These are phyloP conservation scores for Boletus subluridellus DNA, from an alignment of 1,284 basidiomycete species.

Conservation along the genomic window DNA sequence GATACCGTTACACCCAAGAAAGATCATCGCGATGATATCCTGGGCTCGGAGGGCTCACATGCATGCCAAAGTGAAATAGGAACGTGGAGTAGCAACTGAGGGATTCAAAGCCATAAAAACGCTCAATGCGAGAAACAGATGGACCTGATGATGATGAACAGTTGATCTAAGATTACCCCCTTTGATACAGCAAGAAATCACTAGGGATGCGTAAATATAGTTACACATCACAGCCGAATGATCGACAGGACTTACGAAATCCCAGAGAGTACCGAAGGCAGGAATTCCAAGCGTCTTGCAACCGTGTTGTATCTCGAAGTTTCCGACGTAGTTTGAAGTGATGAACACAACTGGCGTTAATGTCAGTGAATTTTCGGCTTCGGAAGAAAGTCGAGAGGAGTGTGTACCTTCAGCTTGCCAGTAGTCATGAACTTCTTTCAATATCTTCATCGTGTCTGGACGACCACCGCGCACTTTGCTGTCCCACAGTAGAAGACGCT, in stretches of 20 bases:
- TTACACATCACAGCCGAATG: conserved; percentile 1
- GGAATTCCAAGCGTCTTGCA: conserved; percentile 71
- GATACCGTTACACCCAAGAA: conserved; percentile 1
- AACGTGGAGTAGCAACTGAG: background rate
- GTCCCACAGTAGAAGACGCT: conserved; percentile 71
- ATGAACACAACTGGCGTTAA: conserved; percentile 63
- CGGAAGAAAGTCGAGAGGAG: background rate
- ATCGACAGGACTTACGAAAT: conserved; percentile 51
- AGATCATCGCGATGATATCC: background rate
- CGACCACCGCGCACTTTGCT: conserved; percentile 64
- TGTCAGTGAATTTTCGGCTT: conserved; percentile 4
- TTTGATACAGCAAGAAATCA: conserved; percentile 15
- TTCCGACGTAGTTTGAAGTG: conserved; percentile 71
- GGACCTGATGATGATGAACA: background rate
- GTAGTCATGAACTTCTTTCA: conserved; percentile 60
- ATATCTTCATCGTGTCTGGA: conserved; percentile 72
- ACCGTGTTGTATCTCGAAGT: conserved; percentile 72
- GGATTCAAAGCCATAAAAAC: background rate
- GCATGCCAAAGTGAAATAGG: conserved; percentile 2
- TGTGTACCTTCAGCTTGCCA: conserved; percentile 67
- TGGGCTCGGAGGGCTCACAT: conserved; percentile 6
- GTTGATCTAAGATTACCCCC: background rate
- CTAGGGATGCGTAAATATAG: conserved; percentile 14
- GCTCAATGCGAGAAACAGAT: conserved; percentile 5
- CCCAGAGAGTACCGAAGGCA: conserved; percentile 69